phyloP scores from a whole-genome alignment of 2,329 filamentous ascomycete species.

The Chlorencoelia australis region DNA sequence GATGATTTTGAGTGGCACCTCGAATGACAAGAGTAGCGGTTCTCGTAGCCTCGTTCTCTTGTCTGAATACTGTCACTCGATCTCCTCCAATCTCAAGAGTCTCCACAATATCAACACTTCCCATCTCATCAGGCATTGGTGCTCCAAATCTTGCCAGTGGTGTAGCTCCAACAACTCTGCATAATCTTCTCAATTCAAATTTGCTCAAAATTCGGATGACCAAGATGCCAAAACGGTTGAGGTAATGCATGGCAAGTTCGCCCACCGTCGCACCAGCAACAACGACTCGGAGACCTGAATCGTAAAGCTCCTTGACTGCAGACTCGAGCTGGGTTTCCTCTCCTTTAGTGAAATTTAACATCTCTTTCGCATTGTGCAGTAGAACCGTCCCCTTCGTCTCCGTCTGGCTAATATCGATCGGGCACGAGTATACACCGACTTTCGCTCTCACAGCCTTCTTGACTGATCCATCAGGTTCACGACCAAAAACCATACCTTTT shows the following conservation, averaged over 20 bases:
- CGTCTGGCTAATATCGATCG: slow-evolving; percentile 90
- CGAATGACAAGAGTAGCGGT: slow-evolving; percentile 91
- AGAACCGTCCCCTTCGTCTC: slow-evolving; percentile 98
- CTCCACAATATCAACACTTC: slow-evolving; percentile 86
- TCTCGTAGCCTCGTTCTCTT: slow-evolving; percentile 85
- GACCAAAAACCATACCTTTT: slow-evolving; percentile 96
- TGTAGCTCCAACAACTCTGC: slow-evolving; percentile 91
- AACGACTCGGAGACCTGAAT: slow-evolving; percentile 84
- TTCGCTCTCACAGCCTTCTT: slow-evolving; percentile 92
- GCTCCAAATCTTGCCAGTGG: slow-evolving; percentile 92
- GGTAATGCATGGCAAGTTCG: slow-evolving; percentile 92
- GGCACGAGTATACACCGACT: slow-evolving; percentile 93
- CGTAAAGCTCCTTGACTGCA: slow-evolving; percentile 88
- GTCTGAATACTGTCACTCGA: slow-evolving; percentile 94
- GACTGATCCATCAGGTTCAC: slow-evolving; percentile 83
- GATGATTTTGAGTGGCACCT: slow-evolving; percentile 94
- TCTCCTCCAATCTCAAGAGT: slow-evolving; percentile 96
- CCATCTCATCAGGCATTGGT: slow-evolving; percentile 99
- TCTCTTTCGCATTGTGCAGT: slow-evolving; percentile 94
- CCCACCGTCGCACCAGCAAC: slow-evolving; percentile 90
- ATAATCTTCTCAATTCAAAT: slow-evolving; percentile 90
- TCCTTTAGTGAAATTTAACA: slow-evolving; percentile 96
- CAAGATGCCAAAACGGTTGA: slow-evolving; percentile 93
- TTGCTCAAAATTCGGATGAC: slow-evolving; percentile 97
- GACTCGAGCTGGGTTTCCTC: slow-evolving; percentile 89